Conservation (phyloP, 805 yeast genomes). For the Saccharomycopsis microspora region DNA sequence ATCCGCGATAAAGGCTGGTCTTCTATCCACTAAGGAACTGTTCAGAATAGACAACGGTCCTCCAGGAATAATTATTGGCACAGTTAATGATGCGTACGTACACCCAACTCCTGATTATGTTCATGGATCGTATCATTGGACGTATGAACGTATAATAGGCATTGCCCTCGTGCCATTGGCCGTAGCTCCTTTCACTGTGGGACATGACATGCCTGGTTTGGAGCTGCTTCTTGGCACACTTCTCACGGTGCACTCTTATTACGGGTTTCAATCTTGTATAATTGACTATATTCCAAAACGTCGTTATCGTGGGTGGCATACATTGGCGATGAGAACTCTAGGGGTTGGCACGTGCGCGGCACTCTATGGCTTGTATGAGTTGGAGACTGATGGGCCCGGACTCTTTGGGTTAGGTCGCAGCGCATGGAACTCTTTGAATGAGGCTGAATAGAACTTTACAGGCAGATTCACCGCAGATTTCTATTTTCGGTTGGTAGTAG, state of each 20-base stretch:
- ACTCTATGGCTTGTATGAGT: conserved; percentile 58
- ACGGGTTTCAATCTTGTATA: conserved; percentile 70
- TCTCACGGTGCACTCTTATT: conserved; percentile 51
- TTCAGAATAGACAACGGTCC: conserved; percentile 51
- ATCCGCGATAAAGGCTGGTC: no score
- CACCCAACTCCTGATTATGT: conserved; percentile 42
- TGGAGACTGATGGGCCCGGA: conserved; percentile 61
- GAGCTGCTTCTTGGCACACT: conserved; percentile 49
- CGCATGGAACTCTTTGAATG: conserved; percentile 21
- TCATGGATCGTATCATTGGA: conserved; percentile 71
- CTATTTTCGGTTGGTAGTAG: no score
- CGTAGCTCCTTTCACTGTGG: conserved; percentile 45
- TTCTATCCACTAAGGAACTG: no score
- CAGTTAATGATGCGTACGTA: conserved; percentile 61
- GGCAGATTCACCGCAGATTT: no score
- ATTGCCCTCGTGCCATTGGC: conserved; percentile 54
- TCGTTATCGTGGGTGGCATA: conserved; percentile 58
- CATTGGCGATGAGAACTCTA: conserved; percentile 45
- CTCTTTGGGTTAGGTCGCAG: conserved; percentile 34
- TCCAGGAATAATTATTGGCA: conserved; percentile 62
- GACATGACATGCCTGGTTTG: conserved; percentile 35
- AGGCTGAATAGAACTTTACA: no score
- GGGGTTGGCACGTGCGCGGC: conserved; percentile 53
- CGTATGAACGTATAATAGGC: conserved; percentile 51
- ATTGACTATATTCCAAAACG: conserved; percentile 69